These are phyloP conservation scores for Ogataea hybrid DNA, from an alignment of 1,139 yeast genomes.

Conservation along the genomic window DNA sequence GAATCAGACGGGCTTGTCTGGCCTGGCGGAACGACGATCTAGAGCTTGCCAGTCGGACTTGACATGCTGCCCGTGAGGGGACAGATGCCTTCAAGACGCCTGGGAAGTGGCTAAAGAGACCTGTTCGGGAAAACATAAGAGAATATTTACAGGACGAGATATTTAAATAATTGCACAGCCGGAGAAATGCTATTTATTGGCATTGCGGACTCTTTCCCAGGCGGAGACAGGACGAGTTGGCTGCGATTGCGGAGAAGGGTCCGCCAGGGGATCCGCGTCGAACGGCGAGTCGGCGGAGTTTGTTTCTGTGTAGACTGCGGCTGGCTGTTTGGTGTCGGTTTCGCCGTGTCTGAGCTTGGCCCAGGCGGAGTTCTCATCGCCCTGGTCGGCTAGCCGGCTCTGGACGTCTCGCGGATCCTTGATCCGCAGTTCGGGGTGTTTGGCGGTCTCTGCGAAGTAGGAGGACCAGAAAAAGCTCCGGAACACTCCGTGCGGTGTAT, in stretches of 20 bases:
- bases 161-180: slow-evolving; percentile 7
- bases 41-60: too few relatives aligned
- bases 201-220: slow-evolving; percentile 8
- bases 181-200: slow-evolving; percentile 1
- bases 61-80: not conserved
- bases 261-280: not conserved
- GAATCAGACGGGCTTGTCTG: slow-evolving; percentile 13
- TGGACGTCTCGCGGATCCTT: slow-evolving; percentile 25
- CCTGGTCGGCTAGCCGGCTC: not conserved
- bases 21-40: not conserved
- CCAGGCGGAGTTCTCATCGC: slow-evolving; percentile 3
- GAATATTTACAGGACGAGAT: not conserved
- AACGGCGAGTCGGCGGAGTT: not conserved
- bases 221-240: not conserved
- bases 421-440: slow-evolving; percentile 23
- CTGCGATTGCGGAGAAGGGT: not conserved
- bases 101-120: not conserved
- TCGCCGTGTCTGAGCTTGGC: slow-evolving; percentile 5
- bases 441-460: slow-evolving; percentile 26
- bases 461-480: slow-evolving; percentile 29
- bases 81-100: not conserved
- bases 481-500: slow-evolving; percentile 26
- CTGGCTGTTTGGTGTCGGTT: not conserved
- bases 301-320: not conserved
- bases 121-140: slow-evolving; percentile 1